Conservation (phyloP, 2,329 filamentous ascomycete species). For the Colletotrichum tofieldiae region DNA sequence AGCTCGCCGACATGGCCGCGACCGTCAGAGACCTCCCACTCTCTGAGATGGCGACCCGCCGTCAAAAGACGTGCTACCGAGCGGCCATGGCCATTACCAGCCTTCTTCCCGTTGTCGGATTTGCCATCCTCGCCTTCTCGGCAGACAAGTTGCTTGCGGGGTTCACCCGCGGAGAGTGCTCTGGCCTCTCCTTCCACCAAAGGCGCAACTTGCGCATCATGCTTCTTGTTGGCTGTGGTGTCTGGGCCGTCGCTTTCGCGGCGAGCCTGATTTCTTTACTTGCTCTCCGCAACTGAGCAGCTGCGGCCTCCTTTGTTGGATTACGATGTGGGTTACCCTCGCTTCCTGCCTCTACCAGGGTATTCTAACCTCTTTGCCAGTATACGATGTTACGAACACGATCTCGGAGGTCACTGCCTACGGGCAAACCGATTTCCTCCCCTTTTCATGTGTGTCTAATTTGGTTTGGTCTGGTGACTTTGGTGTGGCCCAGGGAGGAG, state of each 20-base stretch:
- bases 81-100: constrained; percentile 19
- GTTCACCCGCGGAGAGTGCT: constrained; percentile 37
- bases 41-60: constrained; percentile 21
- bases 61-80: constrained; percentile 26
- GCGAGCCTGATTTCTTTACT: constrained; percentile 21
- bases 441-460: not conserved
- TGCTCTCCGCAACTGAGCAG: constrained; percentile 8
- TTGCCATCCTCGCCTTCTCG: constrained; percentile 10
- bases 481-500: not conserved
- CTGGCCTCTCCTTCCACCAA: constrained; percentile 34
- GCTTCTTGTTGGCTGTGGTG: constrained; percentile 27
- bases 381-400: not conserved
- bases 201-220: constrained; percentile 35
- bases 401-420: constrained; percentile 32
- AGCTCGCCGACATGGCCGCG: constrained; percentile 37
- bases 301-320: constrained; percentile 11
- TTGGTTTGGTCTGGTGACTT: not conserved
- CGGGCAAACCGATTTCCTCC: constrained; percentile 22
- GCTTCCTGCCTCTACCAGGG: too few species aligned
- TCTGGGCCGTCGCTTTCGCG: constrained; percentile 27
- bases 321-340: constrained; percentile 15
- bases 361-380: constrained; percentile 5
- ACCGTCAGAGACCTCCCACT: constrained; percentile 17
- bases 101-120: constrained; percentile 28
- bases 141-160: constrained; percentile 12